These are phyloP conservation scores for Panus rudis DNA, from an alignment of 768 basidiomycete species.

Conservation along the genomic window DNA sequence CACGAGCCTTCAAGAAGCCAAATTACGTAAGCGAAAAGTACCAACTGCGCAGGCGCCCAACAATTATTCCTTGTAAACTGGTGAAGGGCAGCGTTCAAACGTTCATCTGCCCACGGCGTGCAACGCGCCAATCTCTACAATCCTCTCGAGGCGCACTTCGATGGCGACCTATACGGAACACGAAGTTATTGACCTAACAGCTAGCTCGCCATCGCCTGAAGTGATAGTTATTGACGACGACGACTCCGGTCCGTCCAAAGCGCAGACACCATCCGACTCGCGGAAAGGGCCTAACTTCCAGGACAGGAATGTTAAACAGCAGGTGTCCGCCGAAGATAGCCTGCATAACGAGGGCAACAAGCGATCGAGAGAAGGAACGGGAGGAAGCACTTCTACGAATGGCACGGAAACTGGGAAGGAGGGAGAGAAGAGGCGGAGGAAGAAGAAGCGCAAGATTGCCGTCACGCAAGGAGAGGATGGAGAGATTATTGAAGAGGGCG, in stretches of 20 bases:
- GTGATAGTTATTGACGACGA: slow-evolving; percentile 19
- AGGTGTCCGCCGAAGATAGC: not conserved
- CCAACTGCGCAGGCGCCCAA: not conserved
- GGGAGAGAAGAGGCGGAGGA: slow-evolving; percentile 11
- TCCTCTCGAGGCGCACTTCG: too few relatives aligned
- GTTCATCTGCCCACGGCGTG: too few relatives aligned
- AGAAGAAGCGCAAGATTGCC: slow-evolving; percentile 12
- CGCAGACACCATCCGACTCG: not conserved
- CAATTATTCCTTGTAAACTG: not conserved
- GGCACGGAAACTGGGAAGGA: not conserved
- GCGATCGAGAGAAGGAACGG: not conserved
- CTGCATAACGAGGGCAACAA: too few relatives aligned
- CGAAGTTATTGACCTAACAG: slow-evolving; percentile 21
- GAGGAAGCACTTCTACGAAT: not conserved
- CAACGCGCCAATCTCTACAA: too few relatives aligned
- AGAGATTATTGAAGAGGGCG: slow-evolving; percentile 12
- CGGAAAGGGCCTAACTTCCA: too few relatives aligned
- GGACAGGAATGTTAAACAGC: too few relatives aligned
- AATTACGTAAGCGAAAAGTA: too few relatives aligned
- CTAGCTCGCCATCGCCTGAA: slow-evolving; percentile 6
- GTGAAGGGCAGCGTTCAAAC: not conserved
- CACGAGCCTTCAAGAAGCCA: too few relatives aligned
- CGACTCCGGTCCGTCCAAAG: not conserved
- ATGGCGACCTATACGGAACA: slow-evolving; percentile 2
- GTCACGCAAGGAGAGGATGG: slow-evolving; percentile 14